Conservation (phyloP, 139 green algal species). For the Chlamydomonas incerta region DNA sequence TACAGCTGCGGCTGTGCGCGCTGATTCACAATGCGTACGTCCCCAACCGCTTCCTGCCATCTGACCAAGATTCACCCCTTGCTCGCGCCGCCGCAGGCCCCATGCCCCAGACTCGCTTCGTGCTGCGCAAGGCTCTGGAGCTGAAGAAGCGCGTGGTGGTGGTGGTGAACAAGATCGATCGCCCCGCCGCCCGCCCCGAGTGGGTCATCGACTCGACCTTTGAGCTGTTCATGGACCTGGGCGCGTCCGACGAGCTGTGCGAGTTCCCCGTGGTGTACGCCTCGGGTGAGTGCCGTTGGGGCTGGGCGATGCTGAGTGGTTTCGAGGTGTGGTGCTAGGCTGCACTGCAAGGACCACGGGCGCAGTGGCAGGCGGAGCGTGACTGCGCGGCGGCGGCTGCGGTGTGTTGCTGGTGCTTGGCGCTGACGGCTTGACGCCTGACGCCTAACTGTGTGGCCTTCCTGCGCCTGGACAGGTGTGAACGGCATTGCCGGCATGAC, state of each 20-base stretch:
- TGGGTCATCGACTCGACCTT: conserved; percentile 94
- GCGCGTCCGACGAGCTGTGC: conserved; percentile 93
- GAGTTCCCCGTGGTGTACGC: conserved; percentile 97
- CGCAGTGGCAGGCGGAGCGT: too few species aligned
- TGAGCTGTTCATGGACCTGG: conserved; percentile 98
- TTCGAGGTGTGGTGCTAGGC: too few species aligned
- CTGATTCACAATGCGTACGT: too few species aligned
- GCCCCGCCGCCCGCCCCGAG: conserved; percentile 78
- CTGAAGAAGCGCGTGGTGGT: conserved; percentile 97
- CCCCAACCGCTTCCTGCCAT: too few species aligned
- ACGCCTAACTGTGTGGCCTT: not conserved
- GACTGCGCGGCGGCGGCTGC: too few species aligned
- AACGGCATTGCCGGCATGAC: conserved; percentile 89
- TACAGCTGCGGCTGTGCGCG: too few species aligned
- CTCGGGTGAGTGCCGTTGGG: conserved; percentile 63
- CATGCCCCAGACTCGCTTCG: conserved; percentile 99
- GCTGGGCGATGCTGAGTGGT: too few species aligned
- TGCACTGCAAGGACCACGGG: too few species aligned
- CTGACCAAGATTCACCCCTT: too few species aligned
- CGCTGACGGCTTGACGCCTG: too few species aligned
- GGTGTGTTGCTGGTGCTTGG: too few species aligned
- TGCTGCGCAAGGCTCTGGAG: conserved; percentile 95
- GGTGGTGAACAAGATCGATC: conserved; percentile 99
- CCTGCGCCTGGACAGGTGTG: conserved; percentile 38
- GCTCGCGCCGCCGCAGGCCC: too few species aligned